Evolutionary conservation across 352 stramenopile genomes (phyloP).

Genomic region (Phytophthora meadii): DNA sequence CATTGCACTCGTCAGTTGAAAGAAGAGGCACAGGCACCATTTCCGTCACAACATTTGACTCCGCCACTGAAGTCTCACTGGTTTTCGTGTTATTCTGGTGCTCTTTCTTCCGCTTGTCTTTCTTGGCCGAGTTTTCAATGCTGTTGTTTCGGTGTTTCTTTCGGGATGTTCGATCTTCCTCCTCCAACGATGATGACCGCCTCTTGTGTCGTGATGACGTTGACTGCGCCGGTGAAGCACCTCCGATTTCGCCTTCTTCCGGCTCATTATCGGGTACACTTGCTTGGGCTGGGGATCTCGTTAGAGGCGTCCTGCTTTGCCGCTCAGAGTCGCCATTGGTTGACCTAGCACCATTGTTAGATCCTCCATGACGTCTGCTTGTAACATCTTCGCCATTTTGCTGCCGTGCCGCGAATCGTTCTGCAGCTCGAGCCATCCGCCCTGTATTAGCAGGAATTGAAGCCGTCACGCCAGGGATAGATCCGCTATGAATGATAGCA

Average conservation of each 20-base stretch:
- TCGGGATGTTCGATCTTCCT: conserved; percentile 28
- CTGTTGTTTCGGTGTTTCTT: conserved; percentile 48
- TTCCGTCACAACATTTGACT: conserved; percentile 23
- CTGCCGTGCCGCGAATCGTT: conserved; percentile 63
- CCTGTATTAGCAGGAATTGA: conserved; percentile 35
- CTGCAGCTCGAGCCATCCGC: conserved; percentile 69
- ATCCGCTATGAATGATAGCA: conserved; percentile 75
- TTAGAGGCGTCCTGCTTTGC: conserved; percentile 43
- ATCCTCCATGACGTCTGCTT: conserved; percentile 14
- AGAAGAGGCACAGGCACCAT: conserved; percentile 36
- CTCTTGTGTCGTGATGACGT: conserved; percentile 45
- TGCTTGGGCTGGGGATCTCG: conserved; percentile 24
- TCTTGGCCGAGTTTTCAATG: conserved; percentile 44
- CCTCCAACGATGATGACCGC: conserved; percentile 42
- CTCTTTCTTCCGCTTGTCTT: conserved; percentile 44
- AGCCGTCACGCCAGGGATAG: conserved; percentile 40
- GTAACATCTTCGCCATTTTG: conserved; percentile 35
- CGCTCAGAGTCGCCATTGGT: conserved; percentile 38
- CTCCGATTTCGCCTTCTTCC: conserved; percentile 65
- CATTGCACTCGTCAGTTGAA: conserved; percentile 57
- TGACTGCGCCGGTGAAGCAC: conserved; percentile 34
- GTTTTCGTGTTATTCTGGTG: conserved; percentile 22
- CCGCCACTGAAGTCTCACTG: conserved; percentile 8
- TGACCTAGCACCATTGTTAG: conserved; percentile 23
- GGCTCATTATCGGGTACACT: conserved; percentile 40